These are phyloP conservation scores for Pouteria glomerata DNA, from an alignment of 148 eudicot species.

Conservation along the genomic window DNA sequence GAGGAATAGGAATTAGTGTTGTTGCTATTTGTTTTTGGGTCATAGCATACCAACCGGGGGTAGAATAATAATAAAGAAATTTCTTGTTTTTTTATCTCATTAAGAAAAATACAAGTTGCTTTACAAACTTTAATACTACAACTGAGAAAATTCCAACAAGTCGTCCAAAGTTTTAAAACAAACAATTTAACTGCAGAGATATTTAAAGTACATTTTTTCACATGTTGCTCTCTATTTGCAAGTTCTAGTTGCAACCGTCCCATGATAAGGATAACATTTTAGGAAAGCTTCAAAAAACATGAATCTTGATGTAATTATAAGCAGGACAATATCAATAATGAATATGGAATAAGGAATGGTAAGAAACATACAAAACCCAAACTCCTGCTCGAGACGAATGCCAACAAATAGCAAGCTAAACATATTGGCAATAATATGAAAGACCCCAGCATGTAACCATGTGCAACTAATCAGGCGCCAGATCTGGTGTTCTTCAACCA, in stretches of 20 bases:
- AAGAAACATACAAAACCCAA: conserved; percentile 64
- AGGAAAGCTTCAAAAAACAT: neutral
- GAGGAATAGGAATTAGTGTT: neutral
- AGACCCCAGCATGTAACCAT: conserved; percentile 88
- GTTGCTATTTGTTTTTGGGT: neutral
- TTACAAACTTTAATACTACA: neutral
- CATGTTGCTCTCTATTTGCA: neutral
- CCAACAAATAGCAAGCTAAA: conserved; percentile 71
- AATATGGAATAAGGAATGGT: neutral
- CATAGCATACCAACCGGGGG: neutral
- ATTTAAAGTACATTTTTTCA: too few species aligned
- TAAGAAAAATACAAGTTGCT: neutral
- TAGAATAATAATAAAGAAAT: neutral
- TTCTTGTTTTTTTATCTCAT: neutral
- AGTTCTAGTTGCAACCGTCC: neutral
- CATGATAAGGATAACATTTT: neutral
- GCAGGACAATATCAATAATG: neutral
- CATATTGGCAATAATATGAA: conserved; percentile 82
- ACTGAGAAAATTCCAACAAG: neutral
- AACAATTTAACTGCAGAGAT: too few species aligned
- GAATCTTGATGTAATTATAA: neutral
- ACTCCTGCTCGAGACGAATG: conserved; percentile 79
- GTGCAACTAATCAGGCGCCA: conserved; percentile 70
- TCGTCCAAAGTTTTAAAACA: too few species aligned
- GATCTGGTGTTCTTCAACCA: conserved; percentile 42